Conservation (phyloP, 2,329 filamentous ascomycete genomes). For the Apiospora hydei region DNA sequence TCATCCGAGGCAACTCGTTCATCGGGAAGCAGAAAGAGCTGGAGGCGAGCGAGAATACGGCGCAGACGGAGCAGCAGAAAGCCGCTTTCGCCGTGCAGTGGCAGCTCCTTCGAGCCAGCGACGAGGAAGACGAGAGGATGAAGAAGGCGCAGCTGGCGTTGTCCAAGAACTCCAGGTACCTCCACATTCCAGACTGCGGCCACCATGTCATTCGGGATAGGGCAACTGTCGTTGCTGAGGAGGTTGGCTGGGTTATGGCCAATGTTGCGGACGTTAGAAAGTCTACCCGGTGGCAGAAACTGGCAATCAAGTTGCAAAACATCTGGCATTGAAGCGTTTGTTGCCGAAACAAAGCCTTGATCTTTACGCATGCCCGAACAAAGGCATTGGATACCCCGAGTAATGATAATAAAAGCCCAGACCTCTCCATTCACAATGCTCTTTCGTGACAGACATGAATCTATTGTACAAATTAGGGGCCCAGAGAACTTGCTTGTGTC, state of each 20-base stretch:
- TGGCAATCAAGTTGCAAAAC: background rate
- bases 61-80: conserved; percentile 4
- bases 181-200: conserved; percentile 37
- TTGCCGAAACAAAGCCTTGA: background rate
- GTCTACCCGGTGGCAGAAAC: background rate
- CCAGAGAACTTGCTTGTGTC: background rate
- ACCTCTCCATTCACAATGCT: background rate
- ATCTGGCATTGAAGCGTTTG: background rate
- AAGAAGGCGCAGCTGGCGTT: conserved; percentile 39
- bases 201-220: conserved; percentile 39
- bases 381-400: background rate
- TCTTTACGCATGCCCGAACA: background rate
- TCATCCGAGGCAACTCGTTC: conserved; percentile 37
- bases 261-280: background rate
- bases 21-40: conserved; percentile 34
- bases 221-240: conserved; percentile 35
- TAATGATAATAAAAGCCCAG: background rate
- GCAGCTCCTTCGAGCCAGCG: conserved; percentile 33
- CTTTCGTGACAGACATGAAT: background rate
- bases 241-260: conserved; percentile 38
- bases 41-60: conserved; percentile 26
- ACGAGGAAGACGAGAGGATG: conserved; percentile 37
- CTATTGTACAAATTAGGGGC: background rate
- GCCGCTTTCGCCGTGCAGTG: conserved; percentile 26
- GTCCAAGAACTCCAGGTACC: conserved; percentile 32